Percentiles rank a stretch among this genome's conserved stretches.
phyloP scores from a whole-genome alignment of 202 grass and related monocot species.

The Schoenoplectus triqueter region DNA sequence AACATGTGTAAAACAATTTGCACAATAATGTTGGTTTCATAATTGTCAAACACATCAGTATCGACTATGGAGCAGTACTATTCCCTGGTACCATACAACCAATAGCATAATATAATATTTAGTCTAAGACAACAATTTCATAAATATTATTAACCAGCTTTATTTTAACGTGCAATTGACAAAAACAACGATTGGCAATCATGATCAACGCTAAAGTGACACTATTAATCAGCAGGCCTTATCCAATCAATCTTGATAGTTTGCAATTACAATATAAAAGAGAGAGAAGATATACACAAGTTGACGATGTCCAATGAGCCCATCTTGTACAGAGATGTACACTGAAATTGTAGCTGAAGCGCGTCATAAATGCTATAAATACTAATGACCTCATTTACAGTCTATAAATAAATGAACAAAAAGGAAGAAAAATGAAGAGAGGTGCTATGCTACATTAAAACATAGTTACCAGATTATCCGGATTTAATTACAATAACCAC shows the following conservation, averaged over 20 bases:
- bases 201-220: background rate
- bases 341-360: background rate
- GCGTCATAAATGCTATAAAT: background rate
- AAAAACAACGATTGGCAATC: background rate
- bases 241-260: background rate
- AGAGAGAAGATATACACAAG: background rate
- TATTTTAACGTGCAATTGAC: background rate
- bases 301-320: background rate
- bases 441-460: background rate
- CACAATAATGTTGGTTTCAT: background rate
- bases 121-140: background rate
- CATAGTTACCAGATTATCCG: slow-evolving; percentile 20
- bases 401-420: background rate
- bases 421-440: background rate
- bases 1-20: background rate
- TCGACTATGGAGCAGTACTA: background rate
- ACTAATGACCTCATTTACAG: background rate
- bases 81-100: background rate
- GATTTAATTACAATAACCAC: slow-evolving; percentile 11
- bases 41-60: background rate
- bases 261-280: background rate
- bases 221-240: background rate
- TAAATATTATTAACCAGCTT: background rate
- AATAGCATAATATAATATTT: background rate
- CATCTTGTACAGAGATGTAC: background rate